A percentile compares a stretch with the other conserved stretches of the same genome.
Evolutionary conservation across 2,329 filamentous ascomycete species (phyloP).

Genomic region (Ilyonectria sp.): DNA sequence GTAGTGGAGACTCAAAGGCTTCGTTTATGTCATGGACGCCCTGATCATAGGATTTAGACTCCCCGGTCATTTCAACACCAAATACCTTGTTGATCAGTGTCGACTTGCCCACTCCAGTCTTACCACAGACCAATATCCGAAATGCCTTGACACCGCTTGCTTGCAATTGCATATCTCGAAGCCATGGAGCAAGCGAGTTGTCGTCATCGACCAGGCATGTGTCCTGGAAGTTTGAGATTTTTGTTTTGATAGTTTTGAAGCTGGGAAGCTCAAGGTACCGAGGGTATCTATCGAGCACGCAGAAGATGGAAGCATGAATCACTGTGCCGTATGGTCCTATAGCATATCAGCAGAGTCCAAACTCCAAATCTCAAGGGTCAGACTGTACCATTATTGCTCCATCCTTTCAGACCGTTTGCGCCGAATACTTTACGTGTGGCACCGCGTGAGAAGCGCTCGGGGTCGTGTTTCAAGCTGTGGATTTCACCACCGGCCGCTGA

Average conservation of each 20-base stretch:
- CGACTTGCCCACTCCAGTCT: constrained; percentile 47
- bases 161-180: constrained; percentile 41
- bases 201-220: constrained; percentile 27
- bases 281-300: constrained; percentile 44
- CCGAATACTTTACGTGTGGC: constrained; percentile 39
- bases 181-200: constrained; percentile 38
- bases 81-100: constrained; percentile 48
- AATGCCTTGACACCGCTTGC: constrained; percentile 47
- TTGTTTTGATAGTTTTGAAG: constrained; percentile 35
- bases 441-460: constrained; percentile 35
- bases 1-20: constrained; percentile 44
- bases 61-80: constrained; percentile 45
- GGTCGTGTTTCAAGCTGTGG: constrained; percentile 39
- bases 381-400: constrained; percentile 33
- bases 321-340: constrained; percentile 39
- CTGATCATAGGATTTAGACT: constrained; percentile 43
- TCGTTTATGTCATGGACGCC: constrained; percentile 47
- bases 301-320: constrained; percentile 44
- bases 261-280: constrained; percentile 39
- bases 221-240: constrained; percentile 44
- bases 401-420: constrained; percentile 33
- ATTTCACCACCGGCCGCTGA: constrained; percentile 19
- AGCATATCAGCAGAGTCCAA: not conserved
- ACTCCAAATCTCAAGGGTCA: accelerated
- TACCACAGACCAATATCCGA: constrained; percentile 44